Conservation (phyloP, 306 rosid species). For the Dicorynia guianensis region DNA sequence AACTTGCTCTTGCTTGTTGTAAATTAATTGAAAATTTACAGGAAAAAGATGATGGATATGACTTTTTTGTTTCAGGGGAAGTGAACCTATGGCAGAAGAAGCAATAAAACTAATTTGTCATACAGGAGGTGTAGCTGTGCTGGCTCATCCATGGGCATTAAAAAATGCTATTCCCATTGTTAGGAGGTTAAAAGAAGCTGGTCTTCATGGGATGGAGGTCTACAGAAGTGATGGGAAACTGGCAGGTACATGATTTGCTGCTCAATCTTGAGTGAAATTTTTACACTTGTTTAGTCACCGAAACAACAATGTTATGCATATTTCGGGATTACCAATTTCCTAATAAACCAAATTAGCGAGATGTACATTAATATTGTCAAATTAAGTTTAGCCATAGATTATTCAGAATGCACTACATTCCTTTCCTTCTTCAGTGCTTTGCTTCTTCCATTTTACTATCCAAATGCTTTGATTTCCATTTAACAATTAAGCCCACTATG, state of each 20-base stretch:
- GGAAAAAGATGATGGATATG: slow-evolving; percentile 19
- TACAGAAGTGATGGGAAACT: slow-evolving; percentile 89
- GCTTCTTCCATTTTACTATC: background rate
- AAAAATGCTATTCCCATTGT: slow-evolving; percentile 75
- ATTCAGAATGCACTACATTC: background rate
- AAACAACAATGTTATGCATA: slow-evolving; percentile 26
- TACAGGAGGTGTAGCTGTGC: slow-evolving; percentile 92
- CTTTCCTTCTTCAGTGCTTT: background rate
- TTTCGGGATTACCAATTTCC: slow-evolving; percentile 20
- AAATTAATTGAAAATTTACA: slow-evolving; percentile 17
- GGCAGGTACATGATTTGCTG: slow-evolving; percentile 58
- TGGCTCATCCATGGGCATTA: slow-evolving; percentile 98
- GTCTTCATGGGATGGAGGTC: slow-evolving; percentile 98
- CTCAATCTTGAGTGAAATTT: background rate
- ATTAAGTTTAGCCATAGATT: background rate
- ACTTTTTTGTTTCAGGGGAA: slow-evolving; percentile 70
- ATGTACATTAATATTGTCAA: slow-evolving; percentile 8
- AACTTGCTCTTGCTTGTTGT: slow-evolving; percentile 36
- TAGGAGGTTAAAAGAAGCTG: slow-evolving; percentile 84
- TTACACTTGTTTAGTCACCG: slow-evolving; percentile 12
- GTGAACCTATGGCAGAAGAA: slow-evolving; percentile 85
- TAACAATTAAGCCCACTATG: background rate
- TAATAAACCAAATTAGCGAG: slow-evolving; percentile 27
- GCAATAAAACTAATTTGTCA: slow-evolving; percentile 77
- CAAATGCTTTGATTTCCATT: slow-evolving; percentile 13